These are phyloP conservation scores for Schizochytrium sp. DNA, from an alignment of 108 stramenopile species.

Conservation along the genomic window DNA sequence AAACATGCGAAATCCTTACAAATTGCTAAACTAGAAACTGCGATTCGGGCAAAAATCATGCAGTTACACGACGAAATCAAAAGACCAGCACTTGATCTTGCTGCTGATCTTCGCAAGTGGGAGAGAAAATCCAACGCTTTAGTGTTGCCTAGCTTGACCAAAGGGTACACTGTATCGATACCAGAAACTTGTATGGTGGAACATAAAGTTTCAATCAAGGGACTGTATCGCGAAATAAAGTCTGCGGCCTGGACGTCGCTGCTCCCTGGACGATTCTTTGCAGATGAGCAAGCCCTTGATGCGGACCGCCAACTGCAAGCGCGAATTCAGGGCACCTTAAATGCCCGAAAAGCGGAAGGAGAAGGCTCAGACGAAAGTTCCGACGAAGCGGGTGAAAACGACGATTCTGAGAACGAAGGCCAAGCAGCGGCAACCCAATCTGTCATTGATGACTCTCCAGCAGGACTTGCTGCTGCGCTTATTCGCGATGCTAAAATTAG, in stretches of 20 bases:
- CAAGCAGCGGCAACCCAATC: not conserved
- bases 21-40: not conserved
- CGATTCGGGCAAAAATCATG: slow-evolving; percentile 7
- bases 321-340: slow-evolving; percentile 23
- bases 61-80: slow-evolving; percentile 27
- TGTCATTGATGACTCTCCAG: not conserved
- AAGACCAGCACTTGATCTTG: not conserved
- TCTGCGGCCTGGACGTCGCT: slow-evolving; percentile 47
- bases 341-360: not conserved
- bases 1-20: not conserved
- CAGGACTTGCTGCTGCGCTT: not conserved
- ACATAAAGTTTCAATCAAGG: slow-evolving; percentile 49
- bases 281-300: not conserved
- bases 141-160: not conserved
- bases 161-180: not conserved
- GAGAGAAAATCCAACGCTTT: not conserved
- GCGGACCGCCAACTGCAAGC: slow-evolving; percentile 18
- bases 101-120: not conserved
- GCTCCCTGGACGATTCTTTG: slow-evolving; percentile 40
- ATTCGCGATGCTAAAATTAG: not conserved
- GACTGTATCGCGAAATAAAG: slow-evolving; percentile 39
- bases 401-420: not conserved
- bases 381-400: not conserved
- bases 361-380: not conserved
- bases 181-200: not conserved